phyloP scores from a whole-genome alignment of 2,329 filamentous ascomycete species.

The Aspergillus sp. region DNA sequence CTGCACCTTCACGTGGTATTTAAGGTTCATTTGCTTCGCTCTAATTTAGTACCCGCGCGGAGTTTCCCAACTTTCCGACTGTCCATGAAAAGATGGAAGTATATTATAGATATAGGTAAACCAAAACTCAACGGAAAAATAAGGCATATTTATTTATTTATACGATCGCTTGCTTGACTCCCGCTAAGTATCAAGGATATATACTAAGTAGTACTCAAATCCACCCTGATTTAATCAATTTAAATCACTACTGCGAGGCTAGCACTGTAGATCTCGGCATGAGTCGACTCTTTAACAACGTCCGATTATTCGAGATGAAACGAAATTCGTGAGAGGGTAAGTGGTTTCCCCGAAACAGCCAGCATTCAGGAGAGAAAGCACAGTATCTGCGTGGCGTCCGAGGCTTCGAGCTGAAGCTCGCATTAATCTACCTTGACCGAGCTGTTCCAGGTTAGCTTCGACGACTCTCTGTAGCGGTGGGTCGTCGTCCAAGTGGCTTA shows the following conservation, averaged over 20 bases:
- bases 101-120: background rate
- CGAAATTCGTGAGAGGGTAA: background rate
- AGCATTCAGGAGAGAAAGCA: background rate
- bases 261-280: background rate
- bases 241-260: background rate
- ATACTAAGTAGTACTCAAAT: background rate
- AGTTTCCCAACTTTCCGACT: background rate
- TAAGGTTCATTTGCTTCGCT: background rate
- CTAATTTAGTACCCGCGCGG: background rate
- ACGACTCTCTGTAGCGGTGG: background rate
- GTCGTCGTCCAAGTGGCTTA: conserved; percentile 47
- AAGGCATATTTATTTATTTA: background rate
- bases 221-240: no score
- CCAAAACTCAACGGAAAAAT: background rate
- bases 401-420: background rate
- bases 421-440: conserved; percentile 36
- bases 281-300: background rate
- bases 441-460: conserved; percentile 20
- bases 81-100: background rate
- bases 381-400: background rate
- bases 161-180: conserved; percentile 8
- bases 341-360: background rate
- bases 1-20: background rate
- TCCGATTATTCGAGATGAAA: background rate
- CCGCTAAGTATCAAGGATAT: conserved; percentile 10